A percentile compares a stretch with the other conserved stretches of the same genome.
These are phyloP conservation scores for Clonostachys chloroleuca DNA, from an alignment of 2,329 filamentous ascomycete genomes.

Conservation along the genomic window DNA sequence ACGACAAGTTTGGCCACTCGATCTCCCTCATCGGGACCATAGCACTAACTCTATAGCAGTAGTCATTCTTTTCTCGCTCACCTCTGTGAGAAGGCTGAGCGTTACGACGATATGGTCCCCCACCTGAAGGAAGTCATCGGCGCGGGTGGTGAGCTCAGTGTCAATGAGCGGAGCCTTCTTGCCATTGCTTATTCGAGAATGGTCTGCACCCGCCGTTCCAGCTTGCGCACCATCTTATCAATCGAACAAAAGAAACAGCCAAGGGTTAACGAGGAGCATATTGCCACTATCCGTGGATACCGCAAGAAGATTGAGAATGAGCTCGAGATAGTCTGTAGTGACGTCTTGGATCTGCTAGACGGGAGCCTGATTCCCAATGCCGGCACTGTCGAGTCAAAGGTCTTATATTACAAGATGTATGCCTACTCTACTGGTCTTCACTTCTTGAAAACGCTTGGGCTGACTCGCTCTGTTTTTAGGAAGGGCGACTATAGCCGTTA, in stretches of 20 bases:
- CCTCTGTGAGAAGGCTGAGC: conserved; percentile 99
- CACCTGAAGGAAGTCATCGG: conserved; percentile 99
- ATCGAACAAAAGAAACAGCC: conserved; percentile 99
- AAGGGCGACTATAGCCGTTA: conserved; percentile 98
- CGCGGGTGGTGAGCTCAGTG: conserved; percentile 72
- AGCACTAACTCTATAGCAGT: conserved; percentile 4
- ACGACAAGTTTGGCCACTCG: too few species aligned
- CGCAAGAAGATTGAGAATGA: conserved; percentile 97
- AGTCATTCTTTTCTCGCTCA: conserved; percentile 99
- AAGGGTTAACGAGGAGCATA: conserved; percentile 95
- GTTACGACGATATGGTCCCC: conserved; percentile 99
- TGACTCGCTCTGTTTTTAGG: conserved; percentile 40
- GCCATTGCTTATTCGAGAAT: conserved; percentile 99
- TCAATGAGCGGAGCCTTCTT: conserved; percentile 98
- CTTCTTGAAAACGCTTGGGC: neutral
- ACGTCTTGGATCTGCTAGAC: conserved; percentile 93
- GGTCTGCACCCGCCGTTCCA: conserved; percentile 94
- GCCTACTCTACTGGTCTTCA: conserved; percentile 1
- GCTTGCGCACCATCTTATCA: conserved; percentile 98
- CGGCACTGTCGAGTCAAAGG: conserved; percentile 96
- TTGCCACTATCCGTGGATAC: conserved; percentile 91
- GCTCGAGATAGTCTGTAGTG: conserved; percentile 96
- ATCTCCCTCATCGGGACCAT: too few species aligned
- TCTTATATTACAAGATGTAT: conserved; percentile 99
- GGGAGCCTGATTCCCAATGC: conserved; percentile 92